Percentiles rank a stretch among this genome's conserved stretches.
phyloP scores from a whole-genome alignment of 108 stramenopile species.

The Fragilaria radians region DNA sequence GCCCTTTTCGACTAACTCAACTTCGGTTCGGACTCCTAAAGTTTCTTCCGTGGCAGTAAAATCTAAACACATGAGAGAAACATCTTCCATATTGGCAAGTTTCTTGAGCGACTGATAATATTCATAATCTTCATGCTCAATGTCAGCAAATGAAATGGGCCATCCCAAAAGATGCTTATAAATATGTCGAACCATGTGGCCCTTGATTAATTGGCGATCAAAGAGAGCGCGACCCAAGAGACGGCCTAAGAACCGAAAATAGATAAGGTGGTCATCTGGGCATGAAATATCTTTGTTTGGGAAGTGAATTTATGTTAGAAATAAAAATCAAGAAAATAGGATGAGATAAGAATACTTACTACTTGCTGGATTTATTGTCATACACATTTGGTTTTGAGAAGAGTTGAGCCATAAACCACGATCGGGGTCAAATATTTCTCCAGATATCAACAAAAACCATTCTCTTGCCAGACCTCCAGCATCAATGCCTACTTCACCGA shows the following conservation, averaged over 20 bases:
- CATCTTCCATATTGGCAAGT: constrained; percentile 58
- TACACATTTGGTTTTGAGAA: constrained; percentile 90
- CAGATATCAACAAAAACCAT: constrained; percentile 89
- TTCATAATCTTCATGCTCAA: constrained; percentile 82
- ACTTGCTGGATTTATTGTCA: constrained; percentile 83
- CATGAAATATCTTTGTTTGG: constrained; percentile 48
- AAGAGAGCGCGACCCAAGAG: constrained; percentile 95
- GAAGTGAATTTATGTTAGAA: background rate
- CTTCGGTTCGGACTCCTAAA: constrained; percentile 68
- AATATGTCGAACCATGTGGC: constrained; percentile 94
- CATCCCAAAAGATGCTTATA: constrained; percentile 99
- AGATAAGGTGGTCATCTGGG: constrained; percentile 91
- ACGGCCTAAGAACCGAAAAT: constrained; percentile 94
- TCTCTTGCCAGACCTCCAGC: constrained; percentile 96
- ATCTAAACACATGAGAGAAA: constrained; percentile 86
- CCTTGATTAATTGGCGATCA: constrained; percentile 93
- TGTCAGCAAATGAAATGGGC: constrained; percentile 90
- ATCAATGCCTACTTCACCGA: constrained; percentile 93
- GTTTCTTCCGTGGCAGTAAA: constrained; percentile 91
- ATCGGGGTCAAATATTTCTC: constrained; percentile 93
- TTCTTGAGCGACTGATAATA: constrained; percentile 76
- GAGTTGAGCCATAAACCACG: constrained; percentile 87
- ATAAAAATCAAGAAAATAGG: constrained; percentile 16
- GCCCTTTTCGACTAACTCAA: constrained; percentile 88
- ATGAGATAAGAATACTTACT: constrained; percentile 23